Evolutionary conservation across 2,329 filamentous ascomycete species (phyloP).

Genomic region (Metarhizium humberi): DNA sequence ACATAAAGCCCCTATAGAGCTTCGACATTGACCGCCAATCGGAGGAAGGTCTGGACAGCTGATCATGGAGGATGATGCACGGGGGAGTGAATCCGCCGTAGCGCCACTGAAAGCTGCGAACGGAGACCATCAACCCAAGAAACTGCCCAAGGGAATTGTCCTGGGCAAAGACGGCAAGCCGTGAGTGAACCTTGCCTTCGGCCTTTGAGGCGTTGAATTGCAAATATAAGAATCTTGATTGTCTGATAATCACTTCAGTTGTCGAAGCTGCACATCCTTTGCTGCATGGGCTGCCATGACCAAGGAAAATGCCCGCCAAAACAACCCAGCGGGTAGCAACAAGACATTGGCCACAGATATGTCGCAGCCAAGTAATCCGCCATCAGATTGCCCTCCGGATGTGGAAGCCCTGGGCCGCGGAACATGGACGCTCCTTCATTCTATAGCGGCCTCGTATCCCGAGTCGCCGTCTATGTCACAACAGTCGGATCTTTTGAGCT

Average conservation of each 20-base stretch:
- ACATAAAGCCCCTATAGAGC: neutral
- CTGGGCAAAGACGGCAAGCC: conserved; percentile 77
- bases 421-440: conserved; percentile 90
- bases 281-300: conserved; percentile 18
- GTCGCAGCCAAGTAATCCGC: conserved; percentile 27
- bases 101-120: conserved; percentile 10
- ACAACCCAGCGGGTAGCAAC: conserved; percentile 9
- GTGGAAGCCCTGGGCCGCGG: conserved; percentile 78
- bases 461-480: conserved; percentile 54
- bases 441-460: conserved; percentile 82
- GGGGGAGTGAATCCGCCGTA: conserved; percentile 17
- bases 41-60: neutral
- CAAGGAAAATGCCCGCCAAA: conserved; percentile 17
- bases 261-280: conserved; percentile 23
- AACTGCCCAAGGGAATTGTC: conserved; percentile 61
- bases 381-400: conserved; percentile 76
- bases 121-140: conserved; percentile 32
- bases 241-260: conserved; percentile 13
- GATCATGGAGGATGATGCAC: conserved; percentile 29
- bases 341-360: conserved; percentile 14
- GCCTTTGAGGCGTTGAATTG: no score
- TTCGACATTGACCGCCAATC: neutral
- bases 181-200: conserved; percentile 39
- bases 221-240: neutral
- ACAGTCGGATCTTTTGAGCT: conserved; percentile 67